Evolutionary conservation across 257 asterid species (phyloP).

Genomic region (Paulownia fortunei): DNA sequence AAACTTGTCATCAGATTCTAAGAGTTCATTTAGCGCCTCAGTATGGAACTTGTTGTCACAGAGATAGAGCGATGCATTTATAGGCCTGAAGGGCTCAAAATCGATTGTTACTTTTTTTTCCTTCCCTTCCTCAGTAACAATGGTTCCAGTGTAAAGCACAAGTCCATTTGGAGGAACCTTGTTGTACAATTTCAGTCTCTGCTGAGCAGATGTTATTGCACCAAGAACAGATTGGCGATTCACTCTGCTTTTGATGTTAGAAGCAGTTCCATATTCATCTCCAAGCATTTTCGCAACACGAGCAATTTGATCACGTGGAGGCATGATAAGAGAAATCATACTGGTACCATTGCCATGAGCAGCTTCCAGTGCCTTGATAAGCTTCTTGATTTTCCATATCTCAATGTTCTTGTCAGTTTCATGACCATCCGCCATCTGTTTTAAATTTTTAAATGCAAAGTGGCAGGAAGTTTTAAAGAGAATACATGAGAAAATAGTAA

Average conservation of each 20-base stretch:
- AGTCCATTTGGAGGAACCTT: conserved; percentile 54
- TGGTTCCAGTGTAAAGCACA: conserved; percentile 51
- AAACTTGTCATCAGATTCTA: too few relatives aligned
- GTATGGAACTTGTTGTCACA: too few relatives aligned
- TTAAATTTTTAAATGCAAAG: neutral
- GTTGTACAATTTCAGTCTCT: conserved; percentile 48
- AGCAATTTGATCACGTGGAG: conserved; percentile 52
- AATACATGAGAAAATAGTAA: neutral
- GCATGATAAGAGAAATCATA: conserved; percentile 55
- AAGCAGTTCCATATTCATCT: conserved; percentile 54
- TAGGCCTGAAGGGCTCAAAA: too few relatives aligned
- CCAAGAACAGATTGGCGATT: conserved; percentile 55
- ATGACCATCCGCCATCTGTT: conserved; percentile 35
- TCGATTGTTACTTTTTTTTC: conserved; percentile 54
- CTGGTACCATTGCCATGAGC: conserved; percentile 58
- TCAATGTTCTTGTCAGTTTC: too few relatives aligned
- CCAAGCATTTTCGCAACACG: conserved; percentile 55
- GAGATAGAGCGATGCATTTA: too few relatives aligned
- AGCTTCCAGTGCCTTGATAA: conserved; percentile 48
- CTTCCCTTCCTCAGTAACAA: conserved; percentile 52
- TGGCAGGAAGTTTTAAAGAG: neutral
- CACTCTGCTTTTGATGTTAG: conserved; percentile 51
- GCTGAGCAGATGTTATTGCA: conserved; percentile 54
- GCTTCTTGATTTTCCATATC: conserved; percentile 54
- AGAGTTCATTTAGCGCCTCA: too few relatives aligned